phyloP scores from a whole-genome alignment of 2,329 filamentous ascomycete species.

The Zalaria obscura region DNA sequence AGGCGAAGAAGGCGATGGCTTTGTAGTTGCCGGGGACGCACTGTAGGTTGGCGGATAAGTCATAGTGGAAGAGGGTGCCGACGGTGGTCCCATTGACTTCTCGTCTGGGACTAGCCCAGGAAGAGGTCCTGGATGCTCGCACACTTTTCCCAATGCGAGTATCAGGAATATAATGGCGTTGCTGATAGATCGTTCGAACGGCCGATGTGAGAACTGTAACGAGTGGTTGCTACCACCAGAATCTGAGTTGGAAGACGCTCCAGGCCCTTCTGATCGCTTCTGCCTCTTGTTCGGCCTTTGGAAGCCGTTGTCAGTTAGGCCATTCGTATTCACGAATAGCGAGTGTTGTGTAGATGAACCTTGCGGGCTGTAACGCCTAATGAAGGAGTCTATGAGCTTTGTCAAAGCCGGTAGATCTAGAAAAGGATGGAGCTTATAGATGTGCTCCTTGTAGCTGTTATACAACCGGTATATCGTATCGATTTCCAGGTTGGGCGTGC shows the following conservation, averaged over 20 bases:
- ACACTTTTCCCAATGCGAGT: conserved; percentile 77
- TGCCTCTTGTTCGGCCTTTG: conserved; percentile 2
- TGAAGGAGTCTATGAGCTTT: conserved; percentile 37
- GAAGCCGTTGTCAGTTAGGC: conserved; percentile 3
- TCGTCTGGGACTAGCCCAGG: conserved; percentile 43
- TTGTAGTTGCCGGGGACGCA: conserved; percentile 13
- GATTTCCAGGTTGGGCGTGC: conserved; percentile 36
- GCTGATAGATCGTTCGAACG: conserved; percentile 49
- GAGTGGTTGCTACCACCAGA: conserved; percentile 6
- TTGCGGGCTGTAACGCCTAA: conserved; percentile 30
- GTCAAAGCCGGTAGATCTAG: conserved; percentile 40
- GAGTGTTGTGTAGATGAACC: conserved; percentile 10
- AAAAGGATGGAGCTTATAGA: conserved; percentile 52
- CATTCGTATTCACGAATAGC: conserved; percentile 1
- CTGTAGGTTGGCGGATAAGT: background rate
- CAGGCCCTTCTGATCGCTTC: conserved; percentile 9
- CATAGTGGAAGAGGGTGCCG: conserved; percentile 1
- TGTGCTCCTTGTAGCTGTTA: conserved; percentile 42
- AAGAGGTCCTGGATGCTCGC: conserved; percentile 36
- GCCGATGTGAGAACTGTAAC: conserved; percentile 6
- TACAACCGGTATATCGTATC: conserved; percentile 36
- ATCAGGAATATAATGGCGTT: conserved; percentile 74
- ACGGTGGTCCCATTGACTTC: conserved; percentile 9
- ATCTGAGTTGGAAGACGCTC: conserved; percentile 8
- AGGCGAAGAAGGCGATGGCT: conserved; percentile 24